These are phyloP conservation scores for Yarrowia yakushimensis DNA, from an alignment of 805 yeast genomes.

Conservation along the genomic window DNA sequence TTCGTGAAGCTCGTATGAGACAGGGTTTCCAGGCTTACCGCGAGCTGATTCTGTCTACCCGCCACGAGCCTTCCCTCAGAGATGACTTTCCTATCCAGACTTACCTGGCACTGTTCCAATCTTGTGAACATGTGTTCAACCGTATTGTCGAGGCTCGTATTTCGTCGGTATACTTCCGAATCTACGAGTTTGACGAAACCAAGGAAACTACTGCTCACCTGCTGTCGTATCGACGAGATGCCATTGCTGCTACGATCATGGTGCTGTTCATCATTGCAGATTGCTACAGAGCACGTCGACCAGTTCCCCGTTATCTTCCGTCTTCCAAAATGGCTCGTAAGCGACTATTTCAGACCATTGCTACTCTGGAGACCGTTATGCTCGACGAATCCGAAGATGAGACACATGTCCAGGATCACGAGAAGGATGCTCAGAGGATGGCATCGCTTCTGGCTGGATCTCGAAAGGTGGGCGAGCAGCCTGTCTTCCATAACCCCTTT, in stretches of 20 bases:
- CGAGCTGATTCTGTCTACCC: constrained; percentile 40
- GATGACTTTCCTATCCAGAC: constrained; percentile 38
- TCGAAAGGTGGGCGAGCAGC: constrained; percentile 19
- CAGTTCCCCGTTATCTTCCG: constrained; percentile 47
- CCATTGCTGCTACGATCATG: constrained; percentile 47
- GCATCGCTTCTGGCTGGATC: constrained; percentile 15
- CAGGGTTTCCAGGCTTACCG: constrained; percentile 44
- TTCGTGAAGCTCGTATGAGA: constrained; percentile 48
- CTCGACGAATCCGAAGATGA: background rate
- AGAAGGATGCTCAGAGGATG: constrained; percentile 1
- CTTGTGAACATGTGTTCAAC: constrained; percentile 44
- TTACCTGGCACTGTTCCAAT: constrained; percentile 39
- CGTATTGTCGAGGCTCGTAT: constrained; percentile 49
- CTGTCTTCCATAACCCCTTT: constrained; percentile 1
- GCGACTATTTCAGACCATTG: constrained; percentile 43
- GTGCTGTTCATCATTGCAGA: constrained; percentile 45
- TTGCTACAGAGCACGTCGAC: constrained; percentile 41
- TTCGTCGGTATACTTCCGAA: constrained; percentile 47
- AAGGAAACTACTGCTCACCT: constrained; percentile 42
- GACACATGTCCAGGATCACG: background rate
- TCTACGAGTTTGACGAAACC: constrained; percentile 45
- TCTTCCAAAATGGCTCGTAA: constrained; percentile 45
- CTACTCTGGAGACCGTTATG: constrained; percentile 34
- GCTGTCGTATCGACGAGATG: constrained; percentile 46
- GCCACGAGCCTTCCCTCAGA: constrained; percentile 41